phyloP scores from a whole-genome alignment of 2,329 filamentous ascomycete species.

The Sarocladiaceae sp. region DNA sequence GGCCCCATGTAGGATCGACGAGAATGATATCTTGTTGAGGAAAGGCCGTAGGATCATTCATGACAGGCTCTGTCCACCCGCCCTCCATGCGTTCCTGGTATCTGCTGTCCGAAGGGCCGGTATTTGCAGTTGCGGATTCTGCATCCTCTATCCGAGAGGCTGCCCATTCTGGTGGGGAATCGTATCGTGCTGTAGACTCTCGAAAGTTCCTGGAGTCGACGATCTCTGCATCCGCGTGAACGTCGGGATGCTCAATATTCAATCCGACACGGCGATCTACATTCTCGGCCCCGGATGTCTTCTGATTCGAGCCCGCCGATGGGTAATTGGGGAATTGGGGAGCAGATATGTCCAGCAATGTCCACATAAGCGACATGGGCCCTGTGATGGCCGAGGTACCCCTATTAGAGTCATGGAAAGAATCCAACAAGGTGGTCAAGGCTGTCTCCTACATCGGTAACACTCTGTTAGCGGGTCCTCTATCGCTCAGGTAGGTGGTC shows the following conservation, averaged over 20 bases:
- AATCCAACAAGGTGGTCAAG: background rate
- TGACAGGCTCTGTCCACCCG: background rate
- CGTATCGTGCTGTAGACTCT: background rate
- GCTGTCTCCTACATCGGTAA: background rate
- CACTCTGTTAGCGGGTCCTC: background rate
- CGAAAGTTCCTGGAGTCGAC: background rate
- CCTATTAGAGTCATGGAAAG: background rate
- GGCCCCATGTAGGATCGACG: conserved; percentile 1
- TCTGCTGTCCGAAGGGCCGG: background rate
- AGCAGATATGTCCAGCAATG: background rate
- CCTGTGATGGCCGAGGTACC: background rate
- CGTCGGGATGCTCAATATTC: background rate
- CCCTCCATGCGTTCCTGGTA: background rate
- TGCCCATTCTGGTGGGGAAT: background rate
- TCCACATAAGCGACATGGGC: conserved; percentile 1
- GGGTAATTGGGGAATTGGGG: conserved; percentile 1
- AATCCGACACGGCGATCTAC: background rate
- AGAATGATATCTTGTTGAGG: background rate
- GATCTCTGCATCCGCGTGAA: too few relatives aligned
- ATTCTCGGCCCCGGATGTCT: background rate
- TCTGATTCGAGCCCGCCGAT: background rate
- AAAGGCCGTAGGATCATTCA: background rate
- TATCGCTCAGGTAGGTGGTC: too few relatives aligned
- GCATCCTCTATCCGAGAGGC: background rate
- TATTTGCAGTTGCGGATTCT: background rate